Evolutionary conservation across 495 filamentous ascomycete species (phyloP).

Genomic region (Penicillium chermesinum): DNA sequence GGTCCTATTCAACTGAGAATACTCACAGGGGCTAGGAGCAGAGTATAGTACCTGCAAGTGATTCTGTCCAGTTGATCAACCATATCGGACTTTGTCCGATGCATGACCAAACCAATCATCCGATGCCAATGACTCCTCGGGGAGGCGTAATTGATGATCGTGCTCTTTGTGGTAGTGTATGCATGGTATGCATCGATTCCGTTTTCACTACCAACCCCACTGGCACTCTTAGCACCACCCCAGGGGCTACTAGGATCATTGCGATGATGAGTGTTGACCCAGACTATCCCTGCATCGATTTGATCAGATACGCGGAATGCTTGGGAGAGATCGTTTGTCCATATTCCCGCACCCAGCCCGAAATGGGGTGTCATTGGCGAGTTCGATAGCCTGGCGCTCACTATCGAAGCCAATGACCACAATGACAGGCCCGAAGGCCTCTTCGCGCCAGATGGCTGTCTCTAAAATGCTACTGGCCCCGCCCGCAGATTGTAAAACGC

Average conservation of each 20-base stretch:
- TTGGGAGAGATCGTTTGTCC: constrained; percentile 47
- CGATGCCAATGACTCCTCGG: constrained; percentile 11
- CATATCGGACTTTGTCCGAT: constrained; percentile 13
- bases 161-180: constrained; percentile 21
- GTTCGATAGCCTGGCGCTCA: constrained; percentile 35
- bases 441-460: constrained; percentile 34
- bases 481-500: constrained; percentile 34
- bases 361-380: constrained; percentile 40
- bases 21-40: no score
- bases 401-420: constrained; percentile 35
- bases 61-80: no score
- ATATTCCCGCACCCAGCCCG: constrained; percentile 42
- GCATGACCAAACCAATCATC: constrained; percentile 24
- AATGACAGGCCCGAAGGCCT: constrained; percentile 48
- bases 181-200: constrained; percentile 23
- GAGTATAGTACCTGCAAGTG: no score
- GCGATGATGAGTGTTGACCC: constrained; percentile 42
- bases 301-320: constrained; percentile 44
- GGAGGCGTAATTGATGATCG: constrained; percentile 21
- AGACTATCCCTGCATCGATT: constrained; percentile 49
- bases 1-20: no score
- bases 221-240: constrained; percentile 20
- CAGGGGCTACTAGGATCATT: constrained; percentile 26
- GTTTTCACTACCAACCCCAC: constrained; percentile 25
- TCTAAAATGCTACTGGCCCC: constrained; percentile 3